Base-by-base conservation (phyloP, 1,284 basidiomycete species). In the Malassezia sympodialis region DNA sequence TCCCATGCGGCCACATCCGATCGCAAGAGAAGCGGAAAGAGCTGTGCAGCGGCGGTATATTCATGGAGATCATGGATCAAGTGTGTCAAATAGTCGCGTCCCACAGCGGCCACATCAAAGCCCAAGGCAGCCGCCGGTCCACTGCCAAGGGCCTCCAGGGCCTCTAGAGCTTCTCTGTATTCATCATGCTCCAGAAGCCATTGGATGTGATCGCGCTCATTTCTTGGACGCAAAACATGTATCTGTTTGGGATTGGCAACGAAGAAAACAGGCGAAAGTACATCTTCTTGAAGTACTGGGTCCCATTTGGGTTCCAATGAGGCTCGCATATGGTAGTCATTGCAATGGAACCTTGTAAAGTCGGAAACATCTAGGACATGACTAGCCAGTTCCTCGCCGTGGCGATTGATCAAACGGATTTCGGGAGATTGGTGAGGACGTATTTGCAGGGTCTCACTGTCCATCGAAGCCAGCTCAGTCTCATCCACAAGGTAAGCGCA, bases 131-230 rank as follows among this genome's bases (percentile, higher is more conserved):
- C 28, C 4, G 68, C 69, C 17, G 50, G 60, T 1, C 43, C 54
- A 21, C 46, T 54, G n/a, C 83, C 79, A 59, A 81, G 68, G 51
- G 80, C 80, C 75, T 94, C 90, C n/a, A 90, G 82, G 53, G 84
- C 84, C 24, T 81, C 82, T 57, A 98, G 78, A 0, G 94, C 94
- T 68, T 94, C 89, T 63, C 90, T 87, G 69, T 89, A 98, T 58
- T 83, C 78, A 69, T 82, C 80, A 59, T 83, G 80, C 68, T 96
- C 88, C 15, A 96, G 84, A 15, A 99, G 78, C 93, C 93, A 99
- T 11, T 82, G 80, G 43, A 98, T 83, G 69, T 94, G 90, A 75
- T 99, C 94, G 65, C 83, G 82, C 69, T 82, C 81, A 77, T 96
- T 91, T 52, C 94, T 80, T 21, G 87, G 85, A 61, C 83, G 82